Evolutionary conservation across 805 yeast species (phyloP).

Genomic region (Barnettozyma sp.): DNA sequence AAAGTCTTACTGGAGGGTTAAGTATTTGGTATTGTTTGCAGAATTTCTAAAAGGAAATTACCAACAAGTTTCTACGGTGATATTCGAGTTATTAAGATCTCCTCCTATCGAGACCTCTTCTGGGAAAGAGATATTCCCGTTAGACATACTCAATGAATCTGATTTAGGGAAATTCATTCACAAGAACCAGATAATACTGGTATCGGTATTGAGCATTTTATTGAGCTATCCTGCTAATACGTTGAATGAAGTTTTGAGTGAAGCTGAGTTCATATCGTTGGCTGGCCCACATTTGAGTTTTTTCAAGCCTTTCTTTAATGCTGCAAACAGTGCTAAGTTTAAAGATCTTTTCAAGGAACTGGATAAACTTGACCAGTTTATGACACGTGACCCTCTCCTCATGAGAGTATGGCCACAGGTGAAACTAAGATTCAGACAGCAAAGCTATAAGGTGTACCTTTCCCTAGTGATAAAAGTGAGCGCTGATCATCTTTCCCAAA

Average conservation of each 20-base stretch:
- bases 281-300: constrained; percentile 19
- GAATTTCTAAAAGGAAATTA: constrained; percentile 21
- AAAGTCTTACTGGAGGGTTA: constrained; percentile 23
- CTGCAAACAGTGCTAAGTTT: constrained; percentile 24
- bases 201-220: constrained; percentile 18
- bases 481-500: constrained; percentile 15
- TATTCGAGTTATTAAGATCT: constrained; percentile 13
- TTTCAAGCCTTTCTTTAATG: constrained; percentile 21
- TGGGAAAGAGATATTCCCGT: constrained; percentile 14
- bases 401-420: constrained; percentile 21
- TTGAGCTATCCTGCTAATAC: constrained; percentile 14
- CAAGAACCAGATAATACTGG: constrained; percentile 18
- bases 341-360: constrained; percentile 16
- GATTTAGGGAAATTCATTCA: constrained; percentile 19
- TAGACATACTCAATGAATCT: constrained; percentile 15
- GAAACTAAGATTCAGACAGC: constrained; percentile 24
- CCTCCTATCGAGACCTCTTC: constrained; percentile 16
- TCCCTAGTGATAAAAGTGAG: constrained; percentile 23
- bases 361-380: constrained; percentile 13
- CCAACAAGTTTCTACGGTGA: constrained; percentile 13
- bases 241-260: constrained; percentile 15
- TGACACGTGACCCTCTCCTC: constrained; percentile 18
- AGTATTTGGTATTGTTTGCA: constrained; percentile 20
- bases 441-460: constrained; percentile 28
- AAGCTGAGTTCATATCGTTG: constrained; percentile 14